Evolutionary conservation across 129 eudicot genomes (phyloP), one percentile per base, ranked within the genome.

Genomic region (Silybum marianum): DNA sequence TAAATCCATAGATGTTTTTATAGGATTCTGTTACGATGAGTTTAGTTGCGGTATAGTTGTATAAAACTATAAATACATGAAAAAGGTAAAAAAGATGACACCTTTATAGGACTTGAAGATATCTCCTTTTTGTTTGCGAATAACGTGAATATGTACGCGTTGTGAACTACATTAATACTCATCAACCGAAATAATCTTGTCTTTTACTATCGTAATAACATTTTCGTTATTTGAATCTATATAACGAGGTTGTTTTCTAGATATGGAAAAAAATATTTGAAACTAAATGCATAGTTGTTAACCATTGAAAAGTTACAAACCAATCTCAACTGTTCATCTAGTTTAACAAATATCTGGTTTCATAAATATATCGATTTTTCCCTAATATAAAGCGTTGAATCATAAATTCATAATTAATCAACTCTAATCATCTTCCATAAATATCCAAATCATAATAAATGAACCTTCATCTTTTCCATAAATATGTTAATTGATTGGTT

Each of bases 111-210:
- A 63, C 69, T 63, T 63, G 25, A 63, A 9, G 6, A 62, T 62
- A 62, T 21, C 26, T 62, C 13, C 69, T 62, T 62, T 34, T 21
- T 19, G 71, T 13, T 46, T 32, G 70, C 11, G 62, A 26, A 4
- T 32, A 82, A 69, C 34, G 84, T 16, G 18, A 54, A 54, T 54
- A 54, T 54, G 63, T 54, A 21, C 14, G 63, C 63, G 7, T 16
- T 54, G 4, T 54, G 63, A 54, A 54, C 63, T 21, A 4, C 21
- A 16, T 54, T 12, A 21, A 18, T 54, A 54, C 8, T 16, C 4
- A 21, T 18, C 18, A 54, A 4, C 19, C 9, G 19, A 18, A 0
- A 54, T 16, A 54, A 54, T 54, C 0, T 54, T 16, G 65, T 54
- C 62, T 54, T 54, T n/a, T 54, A 4, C 22, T 54, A 54, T 54